phyloP scores from a whole-genome alignment of 805 yeast genomes.

The Sungouiozyma ichnusensis region DNA sequence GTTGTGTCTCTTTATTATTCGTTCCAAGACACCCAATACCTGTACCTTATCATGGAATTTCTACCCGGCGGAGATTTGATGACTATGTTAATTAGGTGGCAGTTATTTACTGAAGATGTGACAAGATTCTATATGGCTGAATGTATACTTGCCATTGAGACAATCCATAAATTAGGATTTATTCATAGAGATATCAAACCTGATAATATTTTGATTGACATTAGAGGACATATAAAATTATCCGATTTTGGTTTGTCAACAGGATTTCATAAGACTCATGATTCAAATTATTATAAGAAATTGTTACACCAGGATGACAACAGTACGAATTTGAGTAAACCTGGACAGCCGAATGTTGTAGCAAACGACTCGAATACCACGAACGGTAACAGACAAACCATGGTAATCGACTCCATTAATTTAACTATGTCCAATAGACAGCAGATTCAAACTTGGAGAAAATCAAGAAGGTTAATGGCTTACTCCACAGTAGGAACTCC shows the following conservation, averaged over 20 bases:
- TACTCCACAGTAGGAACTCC: conserved; percentile 96
- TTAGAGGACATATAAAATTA: conserved; percentile 68
- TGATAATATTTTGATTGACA: conserved; percentile 84
- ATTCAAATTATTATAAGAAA: conserved; percentile 74
- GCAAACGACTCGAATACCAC: conserved; percentile 11
- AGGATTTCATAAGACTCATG: conserved; percentile 91
- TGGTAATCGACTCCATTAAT: conserved; percentile 89
- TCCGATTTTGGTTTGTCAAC: conserved; percentile 84
- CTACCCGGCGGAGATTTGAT: conserved; percentile 85
- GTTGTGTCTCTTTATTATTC: conserved; percentile 75
- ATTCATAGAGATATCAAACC: conserved; percentile 98
- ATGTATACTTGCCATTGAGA: conserved; percentile 90
- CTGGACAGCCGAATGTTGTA: conserved; percentile 21
- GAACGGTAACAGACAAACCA: conserved; percentile 53
- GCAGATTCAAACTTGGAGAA: conserved; percentile 94
- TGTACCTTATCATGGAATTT: conserved; percentile 87
- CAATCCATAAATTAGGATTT: conserved; percentile 84
- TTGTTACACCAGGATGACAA: conserved; percentile 55
- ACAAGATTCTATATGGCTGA: conserved; percentile 93
- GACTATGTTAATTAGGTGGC: conserved; percentile 95
- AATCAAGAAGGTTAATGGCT: conserved; percentile 85
- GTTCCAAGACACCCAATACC: conserved; percentile 65
- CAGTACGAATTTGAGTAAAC: conserved; percentile 27
- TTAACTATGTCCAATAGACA: conserved; percentile 91
- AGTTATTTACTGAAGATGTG: conserved; percentile 85